phyloP scores from a whole-genome alignment of 345 rosid genomes.

The Punica granatum region DNA sequence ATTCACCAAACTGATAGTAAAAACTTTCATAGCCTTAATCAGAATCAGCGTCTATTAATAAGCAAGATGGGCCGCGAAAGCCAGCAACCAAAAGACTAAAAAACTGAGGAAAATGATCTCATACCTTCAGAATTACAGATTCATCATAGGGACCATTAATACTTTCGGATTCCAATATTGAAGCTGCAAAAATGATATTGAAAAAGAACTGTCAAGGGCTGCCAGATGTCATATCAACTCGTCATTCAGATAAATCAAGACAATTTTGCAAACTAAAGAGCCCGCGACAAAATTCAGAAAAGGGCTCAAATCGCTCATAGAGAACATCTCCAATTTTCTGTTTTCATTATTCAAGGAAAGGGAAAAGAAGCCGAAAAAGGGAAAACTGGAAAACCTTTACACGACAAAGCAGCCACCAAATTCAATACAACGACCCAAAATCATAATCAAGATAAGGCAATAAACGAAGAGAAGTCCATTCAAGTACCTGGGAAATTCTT shows the following conservation, averaged over 20 bases:
- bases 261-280: background rate
- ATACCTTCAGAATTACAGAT: constrained; percentile 54
- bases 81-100: background rate
- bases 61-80: background rate
- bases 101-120: background rate
- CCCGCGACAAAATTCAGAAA: background rate
- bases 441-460: background rate
- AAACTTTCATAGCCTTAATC: background rate
- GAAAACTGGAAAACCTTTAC: background rate
- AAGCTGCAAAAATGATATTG: constrained; percentile 33
- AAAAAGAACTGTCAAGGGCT: background rate
- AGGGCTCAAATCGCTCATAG: background rate
- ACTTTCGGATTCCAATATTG: constrained; percentile 45
- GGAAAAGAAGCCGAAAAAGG: background rate
- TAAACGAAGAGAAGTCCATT: background rate
- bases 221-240: background rate
- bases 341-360: background rate
- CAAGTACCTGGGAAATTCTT: constrained; percentile 51
- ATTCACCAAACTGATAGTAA: background rate
- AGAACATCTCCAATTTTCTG: background rate
- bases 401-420: background rate
- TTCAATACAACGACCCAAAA: background rate
- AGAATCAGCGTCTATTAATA: background rate
- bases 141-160: constrained; percentile 35
- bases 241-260: background rate